Percentiles rank a stretch among this genome's conserved stretches.
Conservation (phyloP, 305 asterid species). For the Fraxinus nigra region DNA sequence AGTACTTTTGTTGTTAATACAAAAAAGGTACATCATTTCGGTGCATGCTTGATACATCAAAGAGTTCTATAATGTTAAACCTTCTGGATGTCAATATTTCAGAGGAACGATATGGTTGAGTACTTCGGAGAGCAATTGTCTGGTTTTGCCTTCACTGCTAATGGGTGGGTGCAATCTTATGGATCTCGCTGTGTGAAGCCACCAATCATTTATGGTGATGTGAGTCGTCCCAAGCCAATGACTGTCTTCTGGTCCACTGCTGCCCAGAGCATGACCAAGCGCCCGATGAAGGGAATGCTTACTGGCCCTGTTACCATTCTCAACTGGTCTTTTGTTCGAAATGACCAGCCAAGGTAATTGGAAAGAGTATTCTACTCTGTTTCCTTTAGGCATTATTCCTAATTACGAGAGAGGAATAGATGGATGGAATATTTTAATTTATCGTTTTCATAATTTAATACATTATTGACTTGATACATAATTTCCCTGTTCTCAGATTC, state of each 20-base stretch:
- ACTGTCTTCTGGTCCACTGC: slow-evolving; percentile 43
- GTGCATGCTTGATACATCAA: neutral
- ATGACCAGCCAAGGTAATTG: slow-evolving; percentile 36
- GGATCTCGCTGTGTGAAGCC: slow-evolving; percentile 33
- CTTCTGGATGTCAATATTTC: slow-evolving; percentile 13
- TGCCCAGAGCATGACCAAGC: slow-evolving; percentile 49
- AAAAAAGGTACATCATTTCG: neutral
- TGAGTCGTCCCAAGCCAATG: no score
- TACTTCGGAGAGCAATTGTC: slow-evolving; percentile 45
- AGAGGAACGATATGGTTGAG: slow-evolving; percentile 51
- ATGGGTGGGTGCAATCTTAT: slow-evolving; percentile 47
- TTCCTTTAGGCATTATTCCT: neutral
- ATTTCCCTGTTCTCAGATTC: slow-evolving; percentile 22
- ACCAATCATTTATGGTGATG: no score
- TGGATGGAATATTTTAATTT: neutral
- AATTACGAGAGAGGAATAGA: neutral
- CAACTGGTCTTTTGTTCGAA: slow-evolving; percentile 47
- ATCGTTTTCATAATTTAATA: neutral
- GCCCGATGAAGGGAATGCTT: slow-evolving; percentile 56
- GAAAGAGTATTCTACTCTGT: neutral
- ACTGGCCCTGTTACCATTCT: slow-evolving; percentile 51
- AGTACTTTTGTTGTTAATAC: neutral
- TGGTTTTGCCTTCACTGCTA: slow-evolving; percentile 45
- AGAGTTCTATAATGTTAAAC: neutral
- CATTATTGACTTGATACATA: slow-evolving; percentile 3